Percentiles rank a stretch among this genome's conserved stretches.
phyloP scores from a whole-genome alignment of 805 yeast genomes.

The Starmerella etchellsii region DNA sequence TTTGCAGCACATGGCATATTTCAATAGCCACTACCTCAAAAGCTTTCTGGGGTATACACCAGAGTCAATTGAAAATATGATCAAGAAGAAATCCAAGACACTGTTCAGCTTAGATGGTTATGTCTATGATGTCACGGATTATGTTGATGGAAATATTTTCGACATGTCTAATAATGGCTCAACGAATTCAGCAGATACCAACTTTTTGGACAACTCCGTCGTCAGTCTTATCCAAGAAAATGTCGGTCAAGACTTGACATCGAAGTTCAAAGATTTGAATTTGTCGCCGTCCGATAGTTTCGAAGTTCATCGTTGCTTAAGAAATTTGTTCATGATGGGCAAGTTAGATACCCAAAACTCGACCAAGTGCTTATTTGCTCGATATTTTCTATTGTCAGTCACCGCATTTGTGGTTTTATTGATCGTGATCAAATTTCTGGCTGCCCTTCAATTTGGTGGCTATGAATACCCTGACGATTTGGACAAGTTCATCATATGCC shows the following conservation, averaged over 20 bases:
- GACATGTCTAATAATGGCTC: conserved; percentile 12
- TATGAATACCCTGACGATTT: conserved; percentile 29
- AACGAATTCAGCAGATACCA: conserved; percentile 15
- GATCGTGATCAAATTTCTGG: conserved; percentile 29
- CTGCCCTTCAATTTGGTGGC: conserved; percentile 31
- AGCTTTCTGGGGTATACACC: conserved; percentile 31
- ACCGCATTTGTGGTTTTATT: conserved; percentile 30
- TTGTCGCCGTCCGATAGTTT: conserved; percentile 19
- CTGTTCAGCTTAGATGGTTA: conserved; percentile 29
- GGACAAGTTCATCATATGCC: conserved; percentile 31
- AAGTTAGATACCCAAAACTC: conserved; percentile 31
- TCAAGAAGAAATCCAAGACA: conserved; percentile 17
- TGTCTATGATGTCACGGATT: conserved; percentile 30
- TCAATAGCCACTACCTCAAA: conserved; percentile 28
- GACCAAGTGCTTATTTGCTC: conserved; percentile 29
- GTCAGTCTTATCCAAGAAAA: conserved; percentile 26
- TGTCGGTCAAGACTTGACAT: conserved; percentile 29
- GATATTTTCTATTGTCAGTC: conserved; percentile 32
- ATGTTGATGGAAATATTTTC: conserved; percentile 28
- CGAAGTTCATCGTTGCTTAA: conserved; percentile 28
- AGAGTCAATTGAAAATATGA: conserved; percentile 22
- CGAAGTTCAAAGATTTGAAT: conserved; percentile 21
- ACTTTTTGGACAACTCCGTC: conserved; percentile 26
- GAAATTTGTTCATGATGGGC: conserved; percentile 31
- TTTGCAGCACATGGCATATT: conserved; percentile 27